Conservation (phyloP, 2,329 filamentous ascomycete genomes). For the Chrysosporium keratinophilum region DNA sequence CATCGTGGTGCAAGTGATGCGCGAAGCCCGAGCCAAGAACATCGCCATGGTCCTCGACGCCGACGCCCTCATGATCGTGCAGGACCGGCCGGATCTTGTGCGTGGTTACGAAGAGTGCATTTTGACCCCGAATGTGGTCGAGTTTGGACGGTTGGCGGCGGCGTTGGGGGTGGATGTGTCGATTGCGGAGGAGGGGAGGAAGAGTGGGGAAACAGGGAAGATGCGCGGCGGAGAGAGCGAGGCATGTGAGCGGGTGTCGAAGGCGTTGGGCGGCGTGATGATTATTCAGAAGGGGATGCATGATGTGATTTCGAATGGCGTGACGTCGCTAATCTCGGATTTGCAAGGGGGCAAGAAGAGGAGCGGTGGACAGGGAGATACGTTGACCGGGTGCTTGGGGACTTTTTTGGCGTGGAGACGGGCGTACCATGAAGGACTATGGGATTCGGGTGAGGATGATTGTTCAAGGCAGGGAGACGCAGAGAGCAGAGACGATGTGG, state of each 20-base stretch:
- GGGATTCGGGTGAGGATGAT: conserved; percentile 45
- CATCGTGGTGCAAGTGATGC: conserved; percentile 68
- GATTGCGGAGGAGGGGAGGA: conserved; percentile 34
- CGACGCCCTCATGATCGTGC: conserved; percentile 71
- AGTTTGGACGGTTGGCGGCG: conserved; percentile 75
- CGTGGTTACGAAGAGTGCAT: conserved; percentile 74
- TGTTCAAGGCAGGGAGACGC: conserved; percentile 12
- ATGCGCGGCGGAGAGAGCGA: conserved; percentile 27
- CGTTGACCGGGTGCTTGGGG: conserved; percentile 76
- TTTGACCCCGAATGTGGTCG: conserved; percentile 87
- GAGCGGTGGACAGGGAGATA: conserved; percentile 91
- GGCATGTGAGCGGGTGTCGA: conserved; percentile 60
- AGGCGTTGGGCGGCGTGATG: conserved; percentile 73
- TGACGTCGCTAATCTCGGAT: conserved; percentile 64
- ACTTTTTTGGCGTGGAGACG: conserved; percentile 82
- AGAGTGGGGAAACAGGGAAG: conserved; percentile 25
- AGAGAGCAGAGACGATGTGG: conserved; percentile 34
- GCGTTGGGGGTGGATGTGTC: conserved; percentile 56
- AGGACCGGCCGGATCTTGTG: conserved; percentile 64
- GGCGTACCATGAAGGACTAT: conserved; percentile 74
- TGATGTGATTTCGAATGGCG: conserved; percentile 76
- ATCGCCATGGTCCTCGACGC: conserved; percentile 86
- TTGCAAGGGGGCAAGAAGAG: conserved; percentile 74
- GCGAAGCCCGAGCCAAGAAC: conserved; percentile 57
- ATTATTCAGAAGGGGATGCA: conserved; percentile 78